Conservation (phyloP, 108 stramenopile species). For the Cyclotella sp. region DNA sequence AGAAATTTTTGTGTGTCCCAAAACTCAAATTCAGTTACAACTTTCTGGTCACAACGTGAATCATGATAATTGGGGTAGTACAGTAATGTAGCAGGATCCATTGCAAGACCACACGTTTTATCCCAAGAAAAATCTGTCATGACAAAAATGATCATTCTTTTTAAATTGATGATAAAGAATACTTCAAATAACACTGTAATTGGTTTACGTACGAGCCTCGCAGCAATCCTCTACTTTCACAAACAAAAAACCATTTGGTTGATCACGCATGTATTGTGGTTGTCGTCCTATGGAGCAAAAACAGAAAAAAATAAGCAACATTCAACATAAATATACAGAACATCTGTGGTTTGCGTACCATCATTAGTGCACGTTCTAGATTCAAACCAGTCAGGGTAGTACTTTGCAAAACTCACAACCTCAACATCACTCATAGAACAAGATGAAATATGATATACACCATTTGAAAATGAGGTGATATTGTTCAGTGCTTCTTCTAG, state of each 20-base stretch:
- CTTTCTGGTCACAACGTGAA: background rate
- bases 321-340: too few species aligned
- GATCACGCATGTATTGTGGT: conserved; percentile 10
- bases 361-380: conserved; percentile 9
- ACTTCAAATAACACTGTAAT: background rate
- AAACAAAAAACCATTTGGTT: conserved; percentile 10
- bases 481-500: conserved; percentile 2
- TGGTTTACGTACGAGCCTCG: background rate
- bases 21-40: background rate
- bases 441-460: conserved; percentile 2
- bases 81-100: background rate
- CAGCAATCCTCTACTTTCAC: conserved; percentile 11
- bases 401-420: conserved; percentile 5
- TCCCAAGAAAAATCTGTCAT: conserved; percentile 12
- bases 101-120: background rate
- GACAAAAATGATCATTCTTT: background rate
- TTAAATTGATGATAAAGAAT: background rate
- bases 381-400: conserved; percentile 21
- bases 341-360: conserved; percentile 10
- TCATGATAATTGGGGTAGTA: conserved; percentile 2
- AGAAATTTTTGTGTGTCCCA: background rate
- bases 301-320: background rate
- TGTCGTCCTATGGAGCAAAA: background rate
- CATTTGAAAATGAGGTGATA: conserved; percentile 4
- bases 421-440: background rate